These are phyloP conservation scores for Ramaria sp. DNA, from an alignment of 768 basidiomycete species.

Conservation along the genomic window DNA sequence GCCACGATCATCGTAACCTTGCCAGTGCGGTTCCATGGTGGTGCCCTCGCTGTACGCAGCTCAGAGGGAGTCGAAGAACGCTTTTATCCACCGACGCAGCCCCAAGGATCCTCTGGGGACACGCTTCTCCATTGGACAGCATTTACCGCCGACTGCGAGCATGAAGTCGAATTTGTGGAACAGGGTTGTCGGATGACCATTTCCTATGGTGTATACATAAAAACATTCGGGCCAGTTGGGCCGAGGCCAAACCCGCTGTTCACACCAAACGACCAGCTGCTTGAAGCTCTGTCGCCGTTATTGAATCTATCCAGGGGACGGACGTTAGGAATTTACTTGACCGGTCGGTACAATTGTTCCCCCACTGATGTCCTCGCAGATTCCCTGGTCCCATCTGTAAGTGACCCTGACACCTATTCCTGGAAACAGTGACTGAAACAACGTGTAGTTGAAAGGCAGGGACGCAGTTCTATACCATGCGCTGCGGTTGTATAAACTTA, in stretches of 20 bases:
- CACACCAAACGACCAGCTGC: conserved; percentile 60
- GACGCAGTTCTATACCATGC: conserved; percentile 70
- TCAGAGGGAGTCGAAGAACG: conserved; percentile 38
- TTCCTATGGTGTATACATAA: conserved; percentile 61
- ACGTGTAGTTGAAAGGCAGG: conserved; percentile 56
- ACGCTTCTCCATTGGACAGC: conserved; percentile 63
- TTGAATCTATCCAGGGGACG: conserved; percentile 62
- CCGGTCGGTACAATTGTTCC: conserved; percentile 50
- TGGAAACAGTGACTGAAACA: neutral
- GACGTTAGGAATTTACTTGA: conserved; percentile 63
- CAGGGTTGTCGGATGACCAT: conserved; percentile 60
- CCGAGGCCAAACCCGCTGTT: conserved; percentile 51
- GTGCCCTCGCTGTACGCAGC: conserved; percentile 42
- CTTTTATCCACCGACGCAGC: conserved; percentile 27
- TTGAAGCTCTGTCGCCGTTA: conserved; percentile 61
- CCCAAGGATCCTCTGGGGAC: conserved; percentile 42
- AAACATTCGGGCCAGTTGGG: conserved; percentile 47
- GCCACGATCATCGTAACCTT: conserved; percentile 67
- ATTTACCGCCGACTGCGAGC: conserved; percentile 62
- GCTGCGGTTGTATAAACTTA: conserved; percentile 63
- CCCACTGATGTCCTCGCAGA: conserved; percentile 64
- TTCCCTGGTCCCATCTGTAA: conserved; percentile 56
- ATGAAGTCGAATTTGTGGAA: conserved; percentile 60
- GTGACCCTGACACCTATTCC: conserved; percentile 13
- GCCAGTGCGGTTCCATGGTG: conserved; percentile 65